A percentile compares a stretch with the other conserved stretches of the same genome.
Conservation (phyloP, 2,329 filamentous ascomycete species). For the Emmonsiellopsis sp. region DNA sequence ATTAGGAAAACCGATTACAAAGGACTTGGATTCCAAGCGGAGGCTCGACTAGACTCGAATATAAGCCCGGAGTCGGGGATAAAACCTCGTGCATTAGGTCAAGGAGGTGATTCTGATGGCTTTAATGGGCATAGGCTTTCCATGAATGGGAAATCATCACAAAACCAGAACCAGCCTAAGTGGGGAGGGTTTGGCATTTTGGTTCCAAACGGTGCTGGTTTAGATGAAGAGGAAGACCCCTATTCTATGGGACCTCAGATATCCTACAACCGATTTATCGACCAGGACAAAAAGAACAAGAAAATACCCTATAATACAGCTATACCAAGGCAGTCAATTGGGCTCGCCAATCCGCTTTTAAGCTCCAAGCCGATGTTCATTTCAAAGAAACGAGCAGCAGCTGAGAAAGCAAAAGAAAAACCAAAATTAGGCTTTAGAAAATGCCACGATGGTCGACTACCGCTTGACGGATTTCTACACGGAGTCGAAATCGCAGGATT, state of each 20-base stretch:
- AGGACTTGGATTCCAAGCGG: conserved; percentile 38
- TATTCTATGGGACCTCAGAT: conserved; percentile 89
- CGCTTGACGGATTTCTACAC: conserved; percentile 71
- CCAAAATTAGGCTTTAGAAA: conserved; percentile 46
- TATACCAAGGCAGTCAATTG: conserved; percentile 31
- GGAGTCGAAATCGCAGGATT: conserved; percentile 45
- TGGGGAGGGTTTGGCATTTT: conserved; percentile 76
- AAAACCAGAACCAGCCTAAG: conserved; percentile 46
- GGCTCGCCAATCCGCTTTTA: conserved; percentile 54
- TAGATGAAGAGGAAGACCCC: conserved; percentile 90
- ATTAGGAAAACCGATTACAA: conserved; percentile 37
- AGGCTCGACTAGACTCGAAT: conserved; percentile 25
- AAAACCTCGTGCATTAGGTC: conserved; percentile 19
- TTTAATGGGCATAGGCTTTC: conserved; percentile 29
- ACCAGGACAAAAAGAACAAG: conserved; percentile 72
- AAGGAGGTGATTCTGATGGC: conserved; percentile 25
- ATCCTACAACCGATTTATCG: conserved; percentile 73
- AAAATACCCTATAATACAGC: conserved; percentile 41
- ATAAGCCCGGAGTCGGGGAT: conserved; percentile 5
- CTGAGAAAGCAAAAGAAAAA: conserved; percentile 26
- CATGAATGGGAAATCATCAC: conserved; percentile 25
- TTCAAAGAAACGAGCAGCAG: conserved; percentile 51
- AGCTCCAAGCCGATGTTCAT: conserved; percentile 65
- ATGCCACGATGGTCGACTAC: conserved; percentile 75
- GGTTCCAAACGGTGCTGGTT: conserved; percentile 83